These are phyloP conservation scores for Plasmodium sp. DNA, from an alignment of 169 alveolate species.

Conservation along the genomic window DNA sequence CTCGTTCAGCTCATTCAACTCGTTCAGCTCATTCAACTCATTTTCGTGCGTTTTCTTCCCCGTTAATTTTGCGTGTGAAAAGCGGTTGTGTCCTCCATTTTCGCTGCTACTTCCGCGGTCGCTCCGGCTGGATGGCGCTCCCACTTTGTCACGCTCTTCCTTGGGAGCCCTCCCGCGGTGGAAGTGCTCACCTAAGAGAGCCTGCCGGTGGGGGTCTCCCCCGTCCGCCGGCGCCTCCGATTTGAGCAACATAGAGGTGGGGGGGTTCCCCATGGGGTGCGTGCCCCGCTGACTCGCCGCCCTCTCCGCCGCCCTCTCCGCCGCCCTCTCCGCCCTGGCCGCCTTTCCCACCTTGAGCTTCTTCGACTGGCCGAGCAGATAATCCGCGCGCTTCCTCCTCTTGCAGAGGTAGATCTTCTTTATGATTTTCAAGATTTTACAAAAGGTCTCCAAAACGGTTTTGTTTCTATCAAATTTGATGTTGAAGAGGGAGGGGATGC, in stretches of 20 bases:
- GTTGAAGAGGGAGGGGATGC: slow-evolving; percentile 75
- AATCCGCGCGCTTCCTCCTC: background rate
- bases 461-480: slow-evolving; percentile 76
- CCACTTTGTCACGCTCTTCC: background rate
- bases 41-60: background rate
- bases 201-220: background rate
- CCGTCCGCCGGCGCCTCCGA: background rate
- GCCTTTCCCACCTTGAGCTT: background rate
- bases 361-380: background rate
- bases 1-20: background rate
- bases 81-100: background rate
- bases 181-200: background rate
- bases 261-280: background rate
- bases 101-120: background rate
- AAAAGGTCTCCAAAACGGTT: slow-evolving; percentile 73
- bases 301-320: too few relatives aligned
- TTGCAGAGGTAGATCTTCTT: slow-evolving; percentile 45
- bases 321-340: background rate
- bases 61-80: background rate
- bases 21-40: background rate
- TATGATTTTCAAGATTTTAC: slow-evolving; percentile 65
- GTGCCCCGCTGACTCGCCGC: background rate
- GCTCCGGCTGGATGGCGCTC: background rate
- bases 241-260: background rate
- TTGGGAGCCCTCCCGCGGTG: background rate